Percentiles rank a stretch among this genome's conserved stretches.
Conservation (phyloP, 768 basidiomycete genomes). For the Leccinum longicurvipes region DNA sequence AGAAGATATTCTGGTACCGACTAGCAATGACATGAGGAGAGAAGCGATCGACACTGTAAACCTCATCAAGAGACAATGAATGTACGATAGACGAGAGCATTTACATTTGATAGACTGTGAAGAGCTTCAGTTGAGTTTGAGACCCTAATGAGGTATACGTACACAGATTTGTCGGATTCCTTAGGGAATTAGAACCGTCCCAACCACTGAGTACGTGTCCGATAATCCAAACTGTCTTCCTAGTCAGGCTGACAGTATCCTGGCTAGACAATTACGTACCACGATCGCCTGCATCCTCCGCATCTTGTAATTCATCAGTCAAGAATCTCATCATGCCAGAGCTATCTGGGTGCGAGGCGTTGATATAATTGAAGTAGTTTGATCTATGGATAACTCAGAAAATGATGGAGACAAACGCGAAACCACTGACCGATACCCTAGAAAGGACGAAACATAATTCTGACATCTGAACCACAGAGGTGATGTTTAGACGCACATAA, state of each 20-base stretch:
- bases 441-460: slow-evolving; percentile 1
- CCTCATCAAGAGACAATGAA: not conserved
- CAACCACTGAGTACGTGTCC: slow-evolving; percentile 62
- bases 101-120: slow-evolving; percentile 49
- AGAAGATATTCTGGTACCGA: slow-evolving; percentile 32
- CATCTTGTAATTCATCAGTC: slow-evolving; percentile 74
- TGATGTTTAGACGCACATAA: slow-evolving; percentile 48
- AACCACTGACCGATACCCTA: slow-evolving; percentile 32
- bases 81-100: not conserved
- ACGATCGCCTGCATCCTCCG: slow-evolving; percentile 72
- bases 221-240: slow-evolving; percentile 43
- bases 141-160: slow-evolving; percentile 22
- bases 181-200: slow-evolving; percentile 67
- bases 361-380: slow-evolving; percentile 78
- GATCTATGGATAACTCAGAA: slow-evolving; percentile 35
- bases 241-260: slow-evolving; percentile 8
- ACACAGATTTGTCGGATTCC: slow-evolving; percentile 70
- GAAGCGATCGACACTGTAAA: slow-evolving; percentile 64
- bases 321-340: slow-evolving; percentile 77
- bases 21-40: slow-evolving; percentile 76
- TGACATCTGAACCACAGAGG: not conserved
- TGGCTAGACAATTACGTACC: slow-evolving; percentile 37
- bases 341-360: slow-evolving; percentile 62
- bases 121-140: slow-evolving; percentile 2
- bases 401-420: not conserved